Conservation (phyloP, 176 grass and related monocot species). For the Oryza rufipogon region DNA sequence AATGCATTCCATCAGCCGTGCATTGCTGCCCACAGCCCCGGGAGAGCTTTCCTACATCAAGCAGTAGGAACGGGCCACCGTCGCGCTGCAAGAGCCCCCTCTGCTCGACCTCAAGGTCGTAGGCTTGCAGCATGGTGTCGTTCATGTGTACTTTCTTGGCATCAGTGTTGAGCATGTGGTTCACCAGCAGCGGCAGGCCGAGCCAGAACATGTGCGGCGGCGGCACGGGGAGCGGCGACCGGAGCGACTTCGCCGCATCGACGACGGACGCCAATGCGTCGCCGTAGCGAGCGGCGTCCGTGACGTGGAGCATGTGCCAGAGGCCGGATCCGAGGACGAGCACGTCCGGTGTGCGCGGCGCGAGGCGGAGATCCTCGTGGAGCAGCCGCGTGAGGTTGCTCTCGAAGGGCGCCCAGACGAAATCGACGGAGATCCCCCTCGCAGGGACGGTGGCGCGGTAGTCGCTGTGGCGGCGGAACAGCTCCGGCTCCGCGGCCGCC, state of each 20-base stretch:
- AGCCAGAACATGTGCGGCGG: slow-evolving; percentile 90
- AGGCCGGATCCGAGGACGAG: slow-evolving; percentile 87
- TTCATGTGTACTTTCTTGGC: slow-evolving; percentile 86
- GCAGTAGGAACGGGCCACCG: slow-evolving; percentile 57
- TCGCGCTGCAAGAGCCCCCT: slow-evolving; percentile 51
- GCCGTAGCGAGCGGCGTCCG: slow-evolving; percentile 54
- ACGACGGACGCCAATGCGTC: slow-evolving; percentile 51
- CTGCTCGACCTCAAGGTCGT: slow-evolving; percentile 57
- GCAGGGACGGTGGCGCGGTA: slow-evolving; percentile 57
- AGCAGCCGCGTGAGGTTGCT: slow-evolving; percentile 73
- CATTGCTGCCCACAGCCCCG: slow-evolving; percentile 70
- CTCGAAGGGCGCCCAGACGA: slow-evolving; percentile 93
- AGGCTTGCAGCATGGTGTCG: slow-evolving; percentile 55
- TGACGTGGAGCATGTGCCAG: slow-evolving; percentile 93
- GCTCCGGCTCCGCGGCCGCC: slow-evolving; percentile 73
- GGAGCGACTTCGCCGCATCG: slow-evolving; percentile 38
- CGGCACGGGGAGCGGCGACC: slow-evolving; percentile 34
- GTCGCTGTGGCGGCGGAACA: slow-evolving; percentile 86
- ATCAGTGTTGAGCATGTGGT: slow-evolving; percentile 78
- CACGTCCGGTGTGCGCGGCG: slow-evolving; percentile 63
- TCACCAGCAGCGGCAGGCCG: slow-evolving; percentile 70
- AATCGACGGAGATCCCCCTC: slow-evolving; percentile 75
- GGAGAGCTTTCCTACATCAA: slow-evolving; percentile 68
- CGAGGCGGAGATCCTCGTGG: slow-evolving; percentile 59
- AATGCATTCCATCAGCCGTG: slow-evolving; percentile 87